Percentiles rank a stretch among this genome's conserved stretches.
phyloP scores from a whole-genome alignment of 345 rosid species.

The Lepidium didymum region DNA sequence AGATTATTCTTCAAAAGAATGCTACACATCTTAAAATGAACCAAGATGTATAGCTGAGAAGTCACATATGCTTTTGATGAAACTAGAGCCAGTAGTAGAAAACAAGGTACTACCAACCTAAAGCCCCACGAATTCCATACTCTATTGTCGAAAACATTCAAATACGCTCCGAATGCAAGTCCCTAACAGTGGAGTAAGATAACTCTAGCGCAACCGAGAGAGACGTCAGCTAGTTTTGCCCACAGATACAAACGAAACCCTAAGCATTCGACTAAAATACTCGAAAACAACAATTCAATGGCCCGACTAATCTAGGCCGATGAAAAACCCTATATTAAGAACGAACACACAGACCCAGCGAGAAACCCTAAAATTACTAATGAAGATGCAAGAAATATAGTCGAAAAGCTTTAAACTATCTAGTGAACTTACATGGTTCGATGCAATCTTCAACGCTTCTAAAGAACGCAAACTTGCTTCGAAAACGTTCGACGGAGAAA shows the following conservation, averaged over 20 bases:
- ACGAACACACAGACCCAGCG: background rate
- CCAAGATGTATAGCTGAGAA: background rate
- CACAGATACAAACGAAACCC: background rate
- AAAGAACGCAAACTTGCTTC: background rate
- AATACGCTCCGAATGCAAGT: background rate
- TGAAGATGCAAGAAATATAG: background rate
- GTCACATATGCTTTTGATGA: background rate
- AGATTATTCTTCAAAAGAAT: background rate
- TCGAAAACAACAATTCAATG: background rate
- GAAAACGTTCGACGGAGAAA: conserved; percentile 16
- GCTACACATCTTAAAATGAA: background rate
- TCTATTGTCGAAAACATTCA: background rate
- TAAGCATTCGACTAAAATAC: background rate
- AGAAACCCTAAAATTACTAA: conserved; percentile 18
- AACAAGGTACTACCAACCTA: background rate
- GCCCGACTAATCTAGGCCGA: background rate
- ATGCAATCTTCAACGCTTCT: background rate
- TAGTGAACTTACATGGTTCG: background rate
- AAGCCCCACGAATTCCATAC: background rate
- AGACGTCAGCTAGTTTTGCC: background rate
- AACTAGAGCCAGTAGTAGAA: background rate
- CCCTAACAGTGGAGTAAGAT: background rate
- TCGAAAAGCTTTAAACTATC: background rate
- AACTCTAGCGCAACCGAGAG: background rate
- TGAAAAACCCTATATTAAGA: background rate